Evolutionary conservation across 2,329 filamentous ascomycete species (phyloP).

Genomic region (Sclerotinia sclerotiorum): DNA sequence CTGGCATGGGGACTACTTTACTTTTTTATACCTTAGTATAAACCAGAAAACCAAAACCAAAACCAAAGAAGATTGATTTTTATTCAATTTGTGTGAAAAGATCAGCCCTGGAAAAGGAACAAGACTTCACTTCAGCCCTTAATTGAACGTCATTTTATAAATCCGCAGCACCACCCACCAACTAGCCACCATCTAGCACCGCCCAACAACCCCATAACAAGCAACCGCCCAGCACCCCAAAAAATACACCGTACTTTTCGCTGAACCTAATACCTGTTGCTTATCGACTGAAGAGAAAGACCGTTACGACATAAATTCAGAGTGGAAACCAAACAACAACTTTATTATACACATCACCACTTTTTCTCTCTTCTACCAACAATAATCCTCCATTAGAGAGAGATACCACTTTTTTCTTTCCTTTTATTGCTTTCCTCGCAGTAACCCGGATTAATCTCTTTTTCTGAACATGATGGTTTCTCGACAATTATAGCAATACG

Average conservation of each 20-base stretch:
- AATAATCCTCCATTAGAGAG: background rate
- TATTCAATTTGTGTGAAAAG: background rate
- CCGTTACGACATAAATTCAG: background rate
- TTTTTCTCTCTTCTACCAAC: background rate
- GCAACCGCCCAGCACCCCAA: background rate
- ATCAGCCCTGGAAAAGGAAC: background rate
- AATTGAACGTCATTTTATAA: conserved; percentile 14
- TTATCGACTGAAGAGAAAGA: background rate
- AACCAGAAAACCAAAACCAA: too few species aligned
- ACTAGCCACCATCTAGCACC: background rate
- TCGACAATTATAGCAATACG: conserved; percentile 43
- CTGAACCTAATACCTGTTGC: background rate
- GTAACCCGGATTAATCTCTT: conserved; percentile 29
- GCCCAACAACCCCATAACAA: background rate
- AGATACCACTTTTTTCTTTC: conserved; percentile 12
- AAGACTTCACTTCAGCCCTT: background rate
- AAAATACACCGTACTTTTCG: background rate
- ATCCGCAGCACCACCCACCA: background rate
- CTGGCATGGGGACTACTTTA: background rate
- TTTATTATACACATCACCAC: background rate
- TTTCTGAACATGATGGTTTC: conserved; percentile 36
- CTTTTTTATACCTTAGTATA: background rate
- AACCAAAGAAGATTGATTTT: too few species aligned
- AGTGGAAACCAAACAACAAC: conserved; percentile 1
- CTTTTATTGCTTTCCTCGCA: conserved; percentile 15